Base-by-base conservation (phyloP, 2,329 filamentous ascomycete genomes). In the Gremmenia infestans region DNA sequence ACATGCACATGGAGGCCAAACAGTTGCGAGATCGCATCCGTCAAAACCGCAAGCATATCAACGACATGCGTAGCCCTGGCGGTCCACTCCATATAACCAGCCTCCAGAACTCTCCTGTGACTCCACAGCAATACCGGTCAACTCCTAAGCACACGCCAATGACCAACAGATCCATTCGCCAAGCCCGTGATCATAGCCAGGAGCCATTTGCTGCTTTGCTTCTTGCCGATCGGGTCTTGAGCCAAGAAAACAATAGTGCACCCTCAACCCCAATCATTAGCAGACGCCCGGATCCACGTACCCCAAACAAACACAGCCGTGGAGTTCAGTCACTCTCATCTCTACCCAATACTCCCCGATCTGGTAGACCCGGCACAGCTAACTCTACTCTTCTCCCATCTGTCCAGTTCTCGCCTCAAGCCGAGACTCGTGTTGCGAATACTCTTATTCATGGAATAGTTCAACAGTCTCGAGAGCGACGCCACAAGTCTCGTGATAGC, bases 41-140 rank as follows among this genome's bases (percentile, higher is more conserved):
- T 43, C 90, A 96, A 70, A 96, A 96, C 68, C 80, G 93, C 60
- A 89, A 95, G 68, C 91, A 96, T 67, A 85, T 96, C 65, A 88
- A 89, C 56, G 81, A 81, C 67, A 81, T 96, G 49, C 86, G 88
- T 66, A 87, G 89, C 64, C 88, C 89, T 1, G 87, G 88, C 14
- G 85, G 83, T 50, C 81, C 83, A 36, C 85, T 85, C 54, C 81
- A 88, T 58, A 78, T 83, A 56, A 73, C 86, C 57, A 85, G 82
- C 2, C 84, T 86, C 47, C 76, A 76, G 54, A 68, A 61, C 73
- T 78, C 71, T 56, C 71, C 76, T 54, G 67, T 72, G 59, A 74
- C 73, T 54, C 60, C 72, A 52, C 66, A 73, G 17, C 68, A 75
- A 60, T 70, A 74, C 48, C 73, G 77, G 14, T 72, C 72, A 60